Conservation (phyloP, 1,284 basidiomycete genomes). For the Ganoderma multipileum region DNA sequence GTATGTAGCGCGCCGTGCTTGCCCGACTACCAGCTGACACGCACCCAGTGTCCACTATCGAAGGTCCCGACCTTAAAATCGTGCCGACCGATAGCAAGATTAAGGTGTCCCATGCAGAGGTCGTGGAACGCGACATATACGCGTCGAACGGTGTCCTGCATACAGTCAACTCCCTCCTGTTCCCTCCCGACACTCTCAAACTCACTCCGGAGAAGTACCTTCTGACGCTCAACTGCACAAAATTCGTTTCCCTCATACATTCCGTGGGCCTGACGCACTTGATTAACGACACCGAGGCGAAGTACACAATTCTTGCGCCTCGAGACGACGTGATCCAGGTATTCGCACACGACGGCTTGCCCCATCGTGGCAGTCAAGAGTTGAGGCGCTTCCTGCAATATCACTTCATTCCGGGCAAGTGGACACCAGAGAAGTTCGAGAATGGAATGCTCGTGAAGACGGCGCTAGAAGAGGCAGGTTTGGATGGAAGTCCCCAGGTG, state of each 20-base stretch:
- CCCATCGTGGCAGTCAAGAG: slow-evolving; percentile 69
- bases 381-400: slow-evolving; percentile 77
- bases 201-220: slow-evolving; percentile 95
- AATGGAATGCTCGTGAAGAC: slow-evolving; percentile 84
- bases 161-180: slow-evolving; percentile 83
- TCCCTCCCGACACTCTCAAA: slow-evolving; percentile 79
- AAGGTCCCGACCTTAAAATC: slow-evolving; percentile 73
- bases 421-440: slow-evolving; percentile 71
- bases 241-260: slow-evolving; percentile 89
- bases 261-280: slow-evolving; percentile 80
- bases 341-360: slow-evolving; percentile 60
- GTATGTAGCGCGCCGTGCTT: slow-evolving; percentile 49
- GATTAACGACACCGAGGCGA: slow-evolving; percentile 77
- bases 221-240: slow-evolving; percentile 87
- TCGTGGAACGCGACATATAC: slow-evolving; percentile 82
- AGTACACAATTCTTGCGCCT: slow-evolving; percentile 89
- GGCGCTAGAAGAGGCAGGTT: slow-evolving; percentile 70
- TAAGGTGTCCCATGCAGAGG: slow-evolving; percentile 68
- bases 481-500: slow-evolving; percentile 77
- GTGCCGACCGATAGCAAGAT: slow-evolving; percentile 56
- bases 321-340: slow-evolving; percentile 83
- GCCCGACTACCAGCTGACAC: slow-evolving; percentile 5
- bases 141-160: slow-evolving; percentile 97
- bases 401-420: slow-evolving; percentile 86
- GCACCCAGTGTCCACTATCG: slow-evolving; percentile 70